Evolutionary conservation across 768 basidiomycete genomes (phyloP), one percentile per base, ranked within the genome.

Genomic region (Termitomyces sp.): DNA sequence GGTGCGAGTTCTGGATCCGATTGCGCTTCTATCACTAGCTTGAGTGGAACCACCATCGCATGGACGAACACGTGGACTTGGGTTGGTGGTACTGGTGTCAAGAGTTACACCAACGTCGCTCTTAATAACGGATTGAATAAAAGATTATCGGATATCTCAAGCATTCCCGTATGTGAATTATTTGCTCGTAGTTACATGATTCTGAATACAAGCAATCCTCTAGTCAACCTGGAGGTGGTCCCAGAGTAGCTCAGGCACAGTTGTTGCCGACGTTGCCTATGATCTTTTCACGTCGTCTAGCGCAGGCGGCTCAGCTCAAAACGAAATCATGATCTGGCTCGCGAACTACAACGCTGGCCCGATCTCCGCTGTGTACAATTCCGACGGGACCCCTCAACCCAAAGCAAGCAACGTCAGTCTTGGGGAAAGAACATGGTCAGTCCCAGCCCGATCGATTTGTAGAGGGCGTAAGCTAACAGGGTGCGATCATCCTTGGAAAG

Each of bases 281-380:
- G 87, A 88, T 60, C 58, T 88, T 1, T 89, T 88, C 74, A 88
- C 86, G 0, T 80, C 86, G 2, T 64, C 64, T 58, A 71, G 72
- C 5, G 42, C 82, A 36, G 79, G 79, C 1, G 85, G 85, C 33
- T 68, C 75, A 39, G 76, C 77, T 53, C 72, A 69, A 30, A 77
- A 78, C 55, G 78, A 79, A 58, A 76, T 87, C 62, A 88, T 88
- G 86, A 69, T 88, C 58, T 87, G 86, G 87, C 77, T 87, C 14
- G 84, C 76, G 0, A 83, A 80, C 64, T 76, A 69, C 72, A 80
- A 81, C 61, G 79, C 85, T 4, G 78, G 78, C 3, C 87, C 87
- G 1, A 86, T 87, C 59, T 83, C 83, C 14, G 69, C 72, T 20
- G 20, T 61, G 0, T 87, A 85, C 66, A 69, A 71, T 64, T 68